Conservation (phyloP, 352 stramenopile species). For the Blastocystis sp. region DNA sequence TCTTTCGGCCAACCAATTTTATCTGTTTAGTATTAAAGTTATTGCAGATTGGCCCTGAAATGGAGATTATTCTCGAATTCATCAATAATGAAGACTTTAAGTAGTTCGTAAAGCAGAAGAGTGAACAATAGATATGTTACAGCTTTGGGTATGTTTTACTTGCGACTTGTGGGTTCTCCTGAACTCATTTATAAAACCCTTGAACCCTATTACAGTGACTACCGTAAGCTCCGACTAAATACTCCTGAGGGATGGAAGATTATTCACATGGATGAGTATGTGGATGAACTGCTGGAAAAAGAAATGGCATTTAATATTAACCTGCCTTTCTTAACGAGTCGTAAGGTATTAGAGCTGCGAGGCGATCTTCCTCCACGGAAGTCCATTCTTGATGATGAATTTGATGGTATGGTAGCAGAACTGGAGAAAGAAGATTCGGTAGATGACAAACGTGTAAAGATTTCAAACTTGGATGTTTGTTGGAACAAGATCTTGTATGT, state of each 20-base stretch:
- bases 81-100: conserved; percentile 96
- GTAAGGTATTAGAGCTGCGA: conserved; percentile 73
- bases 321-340: conserved; percentile 80
- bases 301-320: conserved; percentile 85
- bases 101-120: conserved; percentile 60
- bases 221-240: conserved; percentile 82
- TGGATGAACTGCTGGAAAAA: conserved; percentile 82
- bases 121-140: conserved; percentile 77
- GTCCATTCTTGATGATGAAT: conserved; percentile 74
- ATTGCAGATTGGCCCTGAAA: conserved; percentile 89
- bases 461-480: neutral
- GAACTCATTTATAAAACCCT: conserved; percentile 83
- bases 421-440: conserved; percentile 62
- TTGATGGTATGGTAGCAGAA: conserved; percentile 64
- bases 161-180: conserved; percentile 84
- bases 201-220: conserved; percentile 88
- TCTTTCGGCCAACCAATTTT: conserved; percentile 88
- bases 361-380: conserved; percentile 65
- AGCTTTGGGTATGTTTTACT: conserved; percentile 86
- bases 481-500: neutral
- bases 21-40: conserved; percentile 95
- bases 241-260: conserved; percentile 76
- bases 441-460: conserved; percentile 9
- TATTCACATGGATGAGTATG: conserved; percentile 87
- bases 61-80: conserved; percentile 86